Percentiles rank a stretch among this genome's conserved stretches.
phyloP scores from a whole-genome alignment of 2,329 filamentous ascomycete species.

The Aspergillus pseudoterreus region DNA sequence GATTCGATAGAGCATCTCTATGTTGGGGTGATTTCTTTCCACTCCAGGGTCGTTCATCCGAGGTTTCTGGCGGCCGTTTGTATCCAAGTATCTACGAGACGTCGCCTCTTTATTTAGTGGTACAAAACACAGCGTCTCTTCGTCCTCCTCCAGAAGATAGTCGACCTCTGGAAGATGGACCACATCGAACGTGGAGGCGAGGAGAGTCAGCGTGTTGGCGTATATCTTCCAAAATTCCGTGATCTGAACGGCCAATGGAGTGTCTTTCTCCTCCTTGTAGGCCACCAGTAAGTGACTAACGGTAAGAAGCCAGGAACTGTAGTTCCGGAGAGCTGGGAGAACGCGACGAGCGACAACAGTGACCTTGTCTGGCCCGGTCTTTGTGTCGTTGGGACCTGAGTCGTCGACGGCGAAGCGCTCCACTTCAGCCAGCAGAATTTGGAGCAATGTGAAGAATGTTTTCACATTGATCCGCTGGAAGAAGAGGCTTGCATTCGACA shows the following conservation, averaged over 20 bases:
- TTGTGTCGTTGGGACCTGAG: conserved; percentile 38
- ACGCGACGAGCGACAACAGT: conserved; percentile 58
- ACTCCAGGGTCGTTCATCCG: conserved; percentile 50
- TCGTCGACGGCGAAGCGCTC: conserved; percentile 54
- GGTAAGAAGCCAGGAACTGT: conserved; percentile 64
- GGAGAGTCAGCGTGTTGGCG: conserved; percentile 57
- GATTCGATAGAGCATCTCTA: conserved; percentile 65
- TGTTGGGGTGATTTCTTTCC: conserved; percentile 53
- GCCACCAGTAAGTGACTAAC: conserved; percentile 53
- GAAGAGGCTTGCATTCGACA: conserved; percentile 50
- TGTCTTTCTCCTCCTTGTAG: conserved; percentile 49
- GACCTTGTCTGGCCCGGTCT: conserved; percentile 46
- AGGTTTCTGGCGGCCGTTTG: conserved; percentile 46
- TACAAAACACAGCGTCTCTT: conserved; percentile 62
- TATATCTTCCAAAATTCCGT: conserved; percentile 64
- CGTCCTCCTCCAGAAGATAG: conserved; percentile 67
- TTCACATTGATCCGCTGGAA: conserved; percentile 74
- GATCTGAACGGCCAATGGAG: conserved; percentile 54
- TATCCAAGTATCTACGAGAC: conserved; percentile 50
- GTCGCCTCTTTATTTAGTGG: conserved; percentile 54
- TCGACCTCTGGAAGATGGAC: conserved; percentile 52
- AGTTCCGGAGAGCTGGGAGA: conserved; percentile 62
- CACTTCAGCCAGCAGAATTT: conserved; percentile 67
- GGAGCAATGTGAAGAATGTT: conserved; percentile 69
- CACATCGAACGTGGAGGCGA: conserved; percentile 58